Conservation (phyloP, 2,329 filamentous ascomycete species). For the Trichoderma sp. region DNA sequence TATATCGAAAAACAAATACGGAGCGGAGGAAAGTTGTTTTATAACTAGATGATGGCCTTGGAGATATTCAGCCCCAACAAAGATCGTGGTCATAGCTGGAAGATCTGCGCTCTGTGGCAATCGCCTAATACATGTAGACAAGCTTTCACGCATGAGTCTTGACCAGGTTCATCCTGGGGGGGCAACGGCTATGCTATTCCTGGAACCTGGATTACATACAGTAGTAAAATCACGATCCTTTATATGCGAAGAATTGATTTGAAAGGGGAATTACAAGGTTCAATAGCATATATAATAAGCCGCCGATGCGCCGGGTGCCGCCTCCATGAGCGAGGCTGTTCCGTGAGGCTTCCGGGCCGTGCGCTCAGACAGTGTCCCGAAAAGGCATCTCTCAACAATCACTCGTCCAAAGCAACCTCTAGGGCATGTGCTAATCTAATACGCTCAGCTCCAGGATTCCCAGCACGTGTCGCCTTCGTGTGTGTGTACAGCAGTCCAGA, state of each 20-base stretch:
- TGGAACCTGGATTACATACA: neutral
- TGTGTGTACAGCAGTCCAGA: neutral
- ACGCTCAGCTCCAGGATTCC: neutral
- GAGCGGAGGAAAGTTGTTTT: neutral
- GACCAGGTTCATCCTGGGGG: neutral
- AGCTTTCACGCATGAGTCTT: neutral
- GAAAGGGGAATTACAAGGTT: neutral
- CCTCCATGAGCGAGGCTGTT: neutral
- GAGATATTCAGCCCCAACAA: neutral
- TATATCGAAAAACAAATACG: neutral
- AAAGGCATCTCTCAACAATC: neutral
- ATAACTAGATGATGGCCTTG: neutral
- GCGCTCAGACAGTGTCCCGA: neutral
- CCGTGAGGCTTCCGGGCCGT: neutral
- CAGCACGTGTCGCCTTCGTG: neutral
- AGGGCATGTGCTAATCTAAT: neutral
- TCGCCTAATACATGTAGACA: neutral
- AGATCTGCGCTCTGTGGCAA: neutral
- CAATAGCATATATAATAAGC: neutral
- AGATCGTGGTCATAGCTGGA: neutral
- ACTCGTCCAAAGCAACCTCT: neutral
- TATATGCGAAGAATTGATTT: neutral
- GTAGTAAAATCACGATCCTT: neutral
- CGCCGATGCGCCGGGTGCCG: neutral
- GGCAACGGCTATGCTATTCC: neutral